These are phyloP conservation scores for Luvunga scandens DNA, from an alignment of 345 rosid genomes.

Conservation along the genomic window DNA sequence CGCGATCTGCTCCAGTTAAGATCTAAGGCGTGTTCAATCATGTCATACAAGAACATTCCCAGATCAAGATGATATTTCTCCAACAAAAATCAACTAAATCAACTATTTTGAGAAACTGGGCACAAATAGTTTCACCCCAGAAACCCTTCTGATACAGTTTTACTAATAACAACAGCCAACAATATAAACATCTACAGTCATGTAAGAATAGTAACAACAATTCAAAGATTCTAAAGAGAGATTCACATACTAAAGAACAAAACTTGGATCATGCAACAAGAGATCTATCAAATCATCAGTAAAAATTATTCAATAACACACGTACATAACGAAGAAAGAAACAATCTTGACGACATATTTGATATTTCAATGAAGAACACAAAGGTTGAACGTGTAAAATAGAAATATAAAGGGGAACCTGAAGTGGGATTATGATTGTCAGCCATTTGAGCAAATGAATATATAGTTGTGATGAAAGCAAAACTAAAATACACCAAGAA, in stretches of 20 bases:
- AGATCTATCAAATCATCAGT: slow-evolving; percentile 14
- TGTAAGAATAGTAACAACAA: too few species aligned
- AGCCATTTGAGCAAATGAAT: slow-evolving; percentile 37
- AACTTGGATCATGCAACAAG: not conserved
- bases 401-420: slow-evolving; percentile 24
- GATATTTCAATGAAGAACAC: slow-evolving; percentile 13
- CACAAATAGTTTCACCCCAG: not conserved
- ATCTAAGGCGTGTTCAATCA: not conserved
- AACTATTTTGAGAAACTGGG: not conserved
- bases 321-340: not conserved
- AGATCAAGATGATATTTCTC: slow-evolving; percentile 11
- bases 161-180: not conserved
- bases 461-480: slow-evolving; percentile 11
- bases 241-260: not conserved
- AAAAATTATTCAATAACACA: slow-evolving; percentile 5
- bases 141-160: not conserved
- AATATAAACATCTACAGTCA: too few species aligned
- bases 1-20: not conserved
- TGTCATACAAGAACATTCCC: not conserved
- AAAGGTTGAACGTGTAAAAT: not conserved
- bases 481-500: not conserved
- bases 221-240: not conserved
- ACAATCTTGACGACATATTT: slow-evolving; percentile 4
- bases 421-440: slow-evolving; percentile 30
- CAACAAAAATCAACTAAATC: not conserved